Base-by-base conservation (phyloP, 768 basidiomycete genomes). In the Lentinula sp. region DNA sequence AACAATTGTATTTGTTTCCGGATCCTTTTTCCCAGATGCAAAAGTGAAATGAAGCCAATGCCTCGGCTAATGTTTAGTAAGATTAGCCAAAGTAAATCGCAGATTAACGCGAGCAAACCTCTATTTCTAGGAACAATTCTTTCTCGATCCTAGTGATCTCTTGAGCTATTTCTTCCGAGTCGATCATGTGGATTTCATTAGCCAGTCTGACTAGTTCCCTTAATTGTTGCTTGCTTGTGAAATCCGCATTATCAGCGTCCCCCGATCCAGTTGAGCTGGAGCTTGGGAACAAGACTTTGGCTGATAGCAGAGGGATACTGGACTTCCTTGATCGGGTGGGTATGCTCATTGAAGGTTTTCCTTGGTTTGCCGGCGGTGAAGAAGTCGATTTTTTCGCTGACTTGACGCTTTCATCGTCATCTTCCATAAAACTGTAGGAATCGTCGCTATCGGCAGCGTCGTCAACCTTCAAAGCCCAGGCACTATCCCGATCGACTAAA, bases 21-120 rank as follows among this genome's bases (percentile, higher is more conserved):
- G 76, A 57, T 85, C 80, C 69, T 87, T 89, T 67, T 83, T 84
- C 48, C 84, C 85, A 11, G 82, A 84, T 62, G 80, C 82, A 69
- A 88, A 86, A 35, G 85, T 89, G 71, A 89, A 91, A 55, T 87
- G 80, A 18, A 96, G 79, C 87, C 93, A 93, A 69, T 96, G 87
- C 57, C 94, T 84, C 28, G 94, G 92, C 93, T 95, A 63, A 68
- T 49, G 57, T 35, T 61, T 34, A 10, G 5, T 34, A 9, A 18
- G 43, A 18, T 34, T 23, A 32, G 55, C 48, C 52, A 55, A 64
- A 64, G 28, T 56, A 51, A 16, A n/a, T 43, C 35, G 46, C 54
- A 57, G 42, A 61, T 28, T 53, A 48, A 50, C 15, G 31, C 40
- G 64, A 48, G 62, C 81, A 63, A 62, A 95, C 94, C 79, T 89